Evolutionary conservation across 768 basidiomycete species (phyloP).

Genomic region (Amanita phalloides): DNA sequence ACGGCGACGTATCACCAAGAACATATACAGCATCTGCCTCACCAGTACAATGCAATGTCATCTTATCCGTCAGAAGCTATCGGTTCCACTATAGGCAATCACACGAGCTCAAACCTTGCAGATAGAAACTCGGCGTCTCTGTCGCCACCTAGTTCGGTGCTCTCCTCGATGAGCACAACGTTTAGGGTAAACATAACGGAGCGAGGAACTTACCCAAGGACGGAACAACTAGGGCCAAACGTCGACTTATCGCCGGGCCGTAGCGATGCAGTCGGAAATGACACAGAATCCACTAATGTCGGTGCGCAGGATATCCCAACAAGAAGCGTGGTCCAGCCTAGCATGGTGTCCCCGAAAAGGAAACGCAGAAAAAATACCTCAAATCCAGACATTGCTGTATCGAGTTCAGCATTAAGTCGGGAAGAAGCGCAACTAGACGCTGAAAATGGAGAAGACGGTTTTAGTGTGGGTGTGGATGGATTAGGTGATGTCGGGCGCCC

Average conservation of each 20-base stretch:
- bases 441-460: conserved; percentile 23
- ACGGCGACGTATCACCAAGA: neutral
- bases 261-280: neutral
- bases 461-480: conserved; percentile 37
- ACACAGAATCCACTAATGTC: neutral
- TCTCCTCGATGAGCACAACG: neutral
- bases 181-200: conserved; percentile 6
- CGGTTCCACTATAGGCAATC: neutral
- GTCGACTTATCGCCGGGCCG: neutral
- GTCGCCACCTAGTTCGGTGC: neutral
- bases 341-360: conserved; percentile 9
- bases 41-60: neutral
- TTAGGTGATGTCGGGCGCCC: conserved; percentile 25
- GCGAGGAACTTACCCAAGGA: conserved; percentile 2
- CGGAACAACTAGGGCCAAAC: neutral
- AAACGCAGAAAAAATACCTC: conserved; percentile 15
- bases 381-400: conserved; percentile 8
- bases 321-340: neutral
- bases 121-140: neutral
- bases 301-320: conserved; percentile 1
- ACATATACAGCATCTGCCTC: neutral
- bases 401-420: conserved; percentile 18
- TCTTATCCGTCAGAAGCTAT: neutral
- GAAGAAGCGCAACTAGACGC: conserved; percentile 32
- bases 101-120: neutral